Base-by-base conservation (phyloP, 306 rosid species). In the Trichosanthes truncata region DNA sequence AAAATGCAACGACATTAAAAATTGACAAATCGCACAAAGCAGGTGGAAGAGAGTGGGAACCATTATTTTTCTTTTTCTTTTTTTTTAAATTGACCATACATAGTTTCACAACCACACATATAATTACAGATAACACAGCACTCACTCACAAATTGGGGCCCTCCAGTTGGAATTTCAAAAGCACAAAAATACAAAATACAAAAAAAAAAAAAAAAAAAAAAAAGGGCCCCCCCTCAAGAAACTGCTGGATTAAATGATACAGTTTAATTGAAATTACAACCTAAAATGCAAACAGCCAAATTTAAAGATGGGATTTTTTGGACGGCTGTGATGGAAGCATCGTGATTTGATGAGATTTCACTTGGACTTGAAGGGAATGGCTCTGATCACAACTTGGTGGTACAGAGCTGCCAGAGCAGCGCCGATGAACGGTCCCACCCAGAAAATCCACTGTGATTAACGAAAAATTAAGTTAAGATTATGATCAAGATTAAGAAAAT, bases 381-480 rank as follows among this genome's bases (percentile, higher is more conserved):
- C 91, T 55, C 91, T 81, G 84, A 88, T 88, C 80, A 88, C 91
- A 4, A 88, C 91, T 68, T 75, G 83, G 80, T 86, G 91, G 88
- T 88, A 88, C 12, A 88, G 71, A 62, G 89, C 91, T 18, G 89
- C 89, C 0, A 88, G 89, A 14, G 85, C 89, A 26, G 91, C 91
- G 0, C 91, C 91, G 31, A 84, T 66, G 83, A 88, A 88, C 2
- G 89, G 91, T 63, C 91, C 89, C 29, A 88, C 88, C 91, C 91
- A 88, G 88, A 88, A 88, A 53, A 88, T 82, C 91, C 91, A 88
- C 91, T 88, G 88, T 77, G 68, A 61, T 56, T 49, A 60, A 25
- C 3, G 4, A 14, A 29, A n/a, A 29, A 13, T 55, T 2, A 11
- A 0, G 7, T 46, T 46, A 11, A 21, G 33, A 1, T 31, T 5